Evolutionary conservation across 345 rosid species (phyloP).

Genomic region (Gossypium rotundifolium): DNA sequence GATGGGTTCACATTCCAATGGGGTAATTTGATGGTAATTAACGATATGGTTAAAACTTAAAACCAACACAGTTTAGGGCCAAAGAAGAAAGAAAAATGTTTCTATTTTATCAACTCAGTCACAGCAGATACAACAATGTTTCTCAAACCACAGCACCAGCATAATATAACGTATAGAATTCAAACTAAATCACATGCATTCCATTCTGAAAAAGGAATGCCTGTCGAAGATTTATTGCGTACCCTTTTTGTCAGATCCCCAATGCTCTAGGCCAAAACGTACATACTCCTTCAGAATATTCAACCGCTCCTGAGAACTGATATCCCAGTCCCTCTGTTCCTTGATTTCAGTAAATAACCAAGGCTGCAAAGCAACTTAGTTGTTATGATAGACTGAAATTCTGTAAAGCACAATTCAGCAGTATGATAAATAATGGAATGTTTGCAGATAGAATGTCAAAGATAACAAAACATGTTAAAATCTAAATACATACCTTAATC

Average conservation of each 20-base stretch:
- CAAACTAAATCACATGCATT: background rate
- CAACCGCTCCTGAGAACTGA: slow-evolving; percentile 71
- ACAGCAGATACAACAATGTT: background rate
- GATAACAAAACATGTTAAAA: background rate
- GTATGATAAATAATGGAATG: background rate
- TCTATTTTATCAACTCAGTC: background rate
- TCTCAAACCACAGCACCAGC: background rate
- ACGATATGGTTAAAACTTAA: no score
- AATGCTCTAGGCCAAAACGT: slow-evolving; percentile 79
- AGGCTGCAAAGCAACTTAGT: slow-evolving; percentile 49
- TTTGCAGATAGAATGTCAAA: slow-evolving; percentile 2
- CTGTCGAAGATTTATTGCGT: background rate
- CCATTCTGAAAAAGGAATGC: background rate
- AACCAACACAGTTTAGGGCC: background rate
- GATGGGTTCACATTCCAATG: background rate
- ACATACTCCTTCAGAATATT: slow-evolving; percentile 78
- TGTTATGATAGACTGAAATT: background rate
- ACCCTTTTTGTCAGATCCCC: slow-evolving; percentile 97
- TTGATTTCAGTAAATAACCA: slow-evolving; percentile 98
- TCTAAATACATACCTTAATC: slow-evolving; percentile 45
- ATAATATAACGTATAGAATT: background rate
- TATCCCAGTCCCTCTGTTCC: slow-evolving; percentile 97
- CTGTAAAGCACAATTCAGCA: background rate
- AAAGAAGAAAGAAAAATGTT: background rate
- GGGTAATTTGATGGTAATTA: background rate